Percentiles rank a stretch among this genome's conserved stretches.
Conservation (phyloP, 2,329 filamentous ascomycete species). For the Ceratocystis colombiana region DNA sequence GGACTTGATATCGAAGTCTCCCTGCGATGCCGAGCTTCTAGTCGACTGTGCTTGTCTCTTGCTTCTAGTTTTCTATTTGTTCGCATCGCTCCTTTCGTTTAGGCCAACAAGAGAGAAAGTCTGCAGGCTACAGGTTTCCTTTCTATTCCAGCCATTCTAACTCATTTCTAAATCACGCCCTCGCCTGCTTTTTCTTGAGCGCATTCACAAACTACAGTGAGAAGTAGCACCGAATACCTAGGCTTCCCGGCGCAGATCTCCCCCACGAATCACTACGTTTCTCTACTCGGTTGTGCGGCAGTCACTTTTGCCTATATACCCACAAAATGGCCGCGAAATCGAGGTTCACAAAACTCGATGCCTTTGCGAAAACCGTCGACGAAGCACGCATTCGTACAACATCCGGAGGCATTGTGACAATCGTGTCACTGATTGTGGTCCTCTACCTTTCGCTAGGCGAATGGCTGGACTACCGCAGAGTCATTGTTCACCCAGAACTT, state of each 20-base stretch:
- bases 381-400: constrained; percentile 94
- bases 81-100: not conserved
- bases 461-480: constrained; percentile 84
- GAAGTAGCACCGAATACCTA: not conserved
- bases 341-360: constrained; percentile 90
- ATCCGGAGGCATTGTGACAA: constrained; percentile 88
- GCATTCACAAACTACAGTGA: not conserved
- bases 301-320: not conserved
- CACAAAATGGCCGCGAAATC: constrained; percentile 72
- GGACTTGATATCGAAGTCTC: not conserved
- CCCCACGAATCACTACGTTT: not conserved
- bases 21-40: constrained; percentile 9
- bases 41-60: not conserved
- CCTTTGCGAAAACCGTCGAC: constrained; percentile 98
- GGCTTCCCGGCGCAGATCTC: constrained; percentile 6
- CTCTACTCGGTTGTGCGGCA: not conserved
- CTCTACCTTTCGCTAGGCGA: constrained; percentile 86
- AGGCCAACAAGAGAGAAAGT: not conserved
- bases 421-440: constrained; percentile 78
- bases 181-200: not conserved
- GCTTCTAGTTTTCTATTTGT: not conserved
- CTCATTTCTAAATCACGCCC: not conserved
- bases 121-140: constrained; percentile 9
- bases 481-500: constrained; percentile 81
- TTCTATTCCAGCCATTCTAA: not conserved